Base-by-base conservation (phyloP, 352 stramenopile genomes). In the Phytopythium delawarense region DNA sequence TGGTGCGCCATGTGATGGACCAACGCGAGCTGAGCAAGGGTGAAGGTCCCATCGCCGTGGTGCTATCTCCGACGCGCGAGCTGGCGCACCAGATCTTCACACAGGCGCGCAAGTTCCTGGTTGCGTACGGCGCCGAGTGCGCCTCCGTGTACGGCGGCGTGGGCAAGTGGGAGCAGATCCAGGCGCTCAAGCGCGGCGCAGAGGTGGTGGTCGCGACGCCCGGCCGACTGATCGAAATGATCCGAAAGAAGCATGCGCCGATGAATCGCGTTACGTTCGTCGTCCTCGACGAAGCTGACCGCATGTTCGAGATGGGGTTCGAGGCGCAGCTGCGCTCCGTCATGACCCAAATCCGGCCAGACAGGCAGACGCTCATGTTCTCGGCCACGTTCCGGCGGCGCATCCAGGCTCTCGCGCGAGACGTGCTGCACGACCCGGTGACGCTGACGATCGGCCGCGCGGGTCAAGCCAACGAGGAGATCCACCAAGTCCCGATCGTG, bases 221-320 rank as follows among this genome's bases (percentile, higher is more conserved):
- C 0, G 88, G 88, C 4, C 65, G 88, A 16, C 46, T 96, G 21
- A 94, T 96, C 45, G 88, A 95, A 59, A 79, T 94, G 76, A 87
- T 96, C 13, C 77, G 79, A 28, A 94, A 93, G 59, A 85, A 87
- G 23, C 73, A 70, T 0, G 76, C 84, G 18, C 72, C 70, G 13
- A 91, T 85, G 66, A 72, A 62, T 9, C 82, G 87, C 2, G 84
- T 94, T 42, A 94, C 88, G 7, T 95, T 91, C 66, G 81, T 95
- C n/a, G 87, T 96, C 20, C 72, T 96, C 12, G 87, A 96, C 59
- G 87, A 96, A 72, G 87, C 87, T 3, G 87, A 96, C 57, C 84
- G 87, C 23, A 96, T 96, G 87, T 94, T 96, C 74, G 87, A 95
- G 46, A 91, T 96, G 85, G 87, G 87, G 0, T 96, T 96, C 64